phyloP scores from a whole-genome alignment of 148 eudicot genomes.

The Vaccinium corymbosum region DNA sequence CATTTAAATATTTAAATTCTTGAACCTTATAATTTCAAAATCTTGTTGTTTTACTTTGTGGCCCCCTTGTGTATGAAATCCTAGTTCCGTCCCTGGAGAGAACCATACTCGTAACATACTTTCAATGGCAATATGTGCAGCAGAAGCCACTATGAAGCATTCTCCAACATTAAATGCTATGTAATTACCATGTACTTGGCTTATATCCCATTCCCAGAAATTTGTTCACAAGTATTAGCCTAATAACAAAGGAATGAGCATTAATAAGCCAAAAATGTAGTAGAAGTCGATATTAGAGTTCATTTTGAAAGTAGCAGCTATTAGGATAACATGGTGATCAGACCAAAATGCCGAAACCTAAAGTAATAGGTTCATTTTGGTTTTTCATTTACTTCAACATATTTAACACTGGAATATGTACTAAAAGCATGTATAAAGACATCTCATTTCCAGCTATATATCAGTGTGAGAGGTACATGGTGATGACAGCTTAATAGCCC shows the following conservation, averaged over 20 bases:
- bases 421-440: neutral
- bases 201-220: neutral
- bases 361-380: neutral
- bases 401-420: neutral
- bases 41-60: too few species aligned
- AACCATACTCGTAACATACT: neutral
- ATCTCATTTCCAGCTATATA: neutral
- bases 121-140: neutral
- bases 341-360: neutral
- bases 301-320: neutral
- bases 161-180: neutral
- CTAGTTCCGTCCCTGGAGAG: too few species aligned
- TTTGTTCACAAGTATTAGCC: neutral
- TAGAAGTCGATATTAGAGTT: neutral
- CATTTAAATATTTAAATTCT: too few species aligned
- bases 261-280: neutral
- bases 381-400: neutral
- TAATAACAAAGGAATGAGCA: neutral
- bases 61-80: too few species aligned
- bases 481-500: too few species aligned
- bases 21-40: too few species aligned
- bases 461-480: too few species aligned
- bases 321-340: neutral
- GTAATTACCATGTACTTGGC: neutral
- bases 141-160: neutral